phyloP scores from a whole-genome alignment of 1,284 basidiomycete genomes.

The Takashimella tepidaria region DNA sequence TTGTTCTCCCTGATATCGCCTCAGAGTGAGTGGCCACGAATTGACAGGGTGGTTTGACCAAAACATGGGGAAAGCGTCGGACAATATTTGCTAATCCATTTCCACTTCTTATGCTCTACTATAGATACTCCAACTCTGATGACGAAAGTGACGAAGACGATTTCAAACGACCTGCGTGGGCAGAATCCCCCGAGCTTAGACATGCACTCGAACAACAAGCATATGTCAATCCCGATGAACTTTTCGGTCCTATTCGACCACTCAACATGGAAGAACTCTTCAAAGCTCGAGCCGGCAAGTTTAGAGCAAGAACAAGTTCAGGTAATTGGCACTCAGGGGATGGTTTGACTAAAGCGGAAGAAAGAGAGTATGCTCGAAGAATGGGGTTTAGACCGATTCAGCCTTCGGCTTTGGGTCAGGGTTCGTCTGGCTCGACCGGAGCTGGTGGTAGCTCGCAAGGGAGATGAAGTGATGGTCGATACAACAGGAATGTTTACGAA shows the following conservation, averaged over 20 bases:
- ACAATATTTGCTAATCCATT: too few relatives aligned
- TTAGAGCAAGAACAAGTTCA: conserved; percentile 81
- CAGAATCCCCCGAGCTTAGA: conserved; percentile 78
- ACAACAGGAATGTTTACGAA: too few relatives aligned
- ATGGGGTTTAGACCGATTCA: conserved; percentile 68
- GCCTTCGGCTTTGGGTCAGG: conserved; percentile 4
- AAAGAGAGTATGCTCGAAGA: conserved; percentile 73
- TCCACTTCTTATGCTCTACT: conserved; percentile 1
- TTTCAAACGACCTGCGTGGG: conserved; percentile 67
- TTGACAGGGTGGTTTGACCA: too few relatives aligned
- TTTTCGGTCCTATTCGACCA: conserved; percentile 80
- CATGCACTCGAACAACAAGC: conserved; percentile 72
- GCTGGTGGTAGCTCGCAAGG: too few relatives aligned
- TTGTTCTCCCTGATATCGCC: conserved; percentile 79
- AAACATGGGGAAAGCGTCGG: too few relatives aligned
- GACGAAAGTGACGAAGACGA: conserved; percentile 66
- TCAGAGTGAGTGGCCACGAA: conserved; percentile 66
- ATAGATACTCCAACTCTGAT: conserved; percentile 80
- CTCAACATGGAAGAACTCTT: conserved; percentile 66
- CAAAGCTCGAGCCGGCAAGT: conserved; percentile 59
- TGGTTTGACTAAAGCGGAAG: conserved; percentile 72
- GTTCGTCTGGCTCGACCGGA: not conserved
- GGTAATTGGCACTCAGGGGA: conserved; percentile 87
- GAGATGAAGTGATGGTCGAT: too few relatives aligned
- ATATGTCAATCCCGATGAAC: conserved; percentile 80